phyloP scores from a whole-genome alignment of 176 grass and related monocot genomes.

The Cocos nucifera region DNA sequence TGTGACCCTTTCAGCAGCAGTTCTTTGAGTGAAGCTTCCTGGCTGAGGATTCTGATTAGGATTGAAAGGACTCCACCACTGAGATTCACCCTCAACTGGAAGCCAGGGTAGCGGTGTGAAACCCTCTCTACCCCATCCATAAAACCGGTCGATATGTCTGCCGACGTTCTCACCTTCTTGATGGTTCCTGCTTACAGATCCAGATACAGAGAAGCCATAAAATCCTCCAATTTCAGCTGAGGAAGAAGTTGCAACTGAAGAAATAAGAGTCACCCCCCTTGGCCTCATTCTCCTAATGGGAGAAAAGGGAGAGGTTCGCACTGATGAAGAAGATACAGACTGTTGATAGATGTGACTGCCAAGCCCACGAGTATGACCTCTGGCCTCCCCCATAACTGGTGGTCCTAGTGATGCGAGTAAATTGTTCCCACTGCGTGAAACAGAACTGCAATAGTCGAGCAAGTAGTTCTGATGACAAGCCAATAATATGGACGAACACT shows the following conservation, averaged over 20 bases:
- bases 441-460: constrained; percentile 25
- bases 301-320: constrained; percentile 34
- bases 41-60: constrained; percentile 46
- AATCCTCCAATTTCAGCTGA: constrained; percentile 42
- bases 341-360: constrained; percentile 51
- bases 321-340: constrained; percentile 40
- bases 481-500: too few relatives aligned
- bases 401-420: constrained; percentile 43
- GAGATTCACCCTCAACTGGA: constrained; percentile 46
- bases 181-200: constrained; percentile 33
- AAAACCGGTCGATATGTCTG: constrained; percentile 39
- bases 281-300: constrained; percentile 60
- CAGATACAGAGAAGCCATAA: constrained; percentile 47
- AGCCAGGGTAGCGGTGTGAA: constrained; percentile 42
- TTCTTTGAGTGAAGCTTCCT: constrained; percentile 44
- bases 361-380: constrained; percentile 51
- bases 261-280: constrained; percentile 61
- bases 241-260: constrained; percentile 53
- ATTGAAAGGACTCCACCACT: constrained; percentile 72
- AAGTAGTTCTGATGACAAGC: background rate
- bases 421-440: constrained; percentile 52
- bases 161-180: constrained; percentile 38
- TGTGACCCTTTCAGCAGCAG: constrained; percentile 28
- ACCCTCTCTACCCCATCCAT: constrained; percentile 42
- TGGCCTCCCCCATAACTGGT: constrained; percentile 45